Conservation (phyloP, 306 rosid genomes). For the Ziziphus jujuba region DNA sequence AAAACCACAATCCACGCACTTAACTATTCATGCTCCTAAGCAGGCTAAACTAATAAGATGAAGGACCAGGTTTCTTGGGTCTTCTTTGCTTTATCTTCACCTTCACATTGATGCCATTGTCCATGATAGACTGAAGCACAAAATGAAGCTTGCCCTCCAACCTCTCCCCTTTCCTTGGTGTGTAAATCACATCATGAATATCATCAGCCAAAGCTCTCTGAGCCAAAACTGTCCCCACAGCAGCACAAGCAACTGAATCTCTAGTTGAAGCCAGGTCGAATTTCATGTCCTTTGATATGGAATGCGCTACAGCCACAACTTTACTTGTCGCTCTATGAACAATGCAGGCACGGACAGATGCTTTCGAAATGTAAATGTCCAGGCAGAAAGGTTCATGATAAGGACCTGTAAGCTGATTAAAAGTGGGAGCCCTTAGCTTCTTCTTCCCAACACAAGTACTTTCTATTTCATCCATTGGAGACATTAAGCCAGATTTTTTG, state of each 20-base stretch:
- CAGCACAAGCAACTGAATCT: constrained; percentile 70
- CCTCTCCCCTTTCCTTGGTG: constrained; percentile 83
- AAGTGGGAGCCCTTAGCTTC: constrained; percentile 65
- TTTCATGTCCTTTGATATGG: constrained; percentile 81
- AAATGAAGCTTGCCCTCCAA: constrained; percentile 70
- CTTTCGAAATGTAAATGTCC: constrained; percentile 85
- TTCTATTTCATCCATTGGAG: constrained; percentile 25
- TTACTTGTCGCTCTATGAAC: constrained; percentile 77
- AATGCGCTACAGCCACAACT: constrained; percentile 88
- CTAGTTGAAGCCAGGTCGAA: constrained; percentile 72
- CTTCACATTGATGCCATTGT: constrained; percentile 56
- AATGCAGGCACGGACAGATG: constrained; percentile 80
- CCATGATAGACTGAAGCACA: constrained; percentile 49
- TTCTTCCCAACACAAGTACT: constrained; percentile 34
- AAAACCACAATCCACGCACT: too few relatives aligned
- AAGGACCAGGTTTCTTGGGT: constrained; percentile 37
- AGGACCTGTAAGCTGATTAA: constrained; percentile 77
- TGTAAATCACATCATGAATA: constrained; percentile 70
- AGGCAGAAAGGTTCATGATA: constrained; percentile 88
- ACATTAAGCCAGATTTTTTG: constrained; percentile 3
- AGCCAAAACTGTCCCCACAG: constrained; percentile 77
- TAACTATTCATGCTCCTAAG: not conserved
- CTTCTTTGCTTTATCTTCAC: constrained; percentile 72
- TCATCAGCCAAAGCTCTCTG: constrained; percentile 91
- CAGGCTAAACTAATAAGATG: not conserved